Conservation (phyloP, 2,329 filamentous ascomycete species). For the Pseudopithomyces chartarum region DNA sequence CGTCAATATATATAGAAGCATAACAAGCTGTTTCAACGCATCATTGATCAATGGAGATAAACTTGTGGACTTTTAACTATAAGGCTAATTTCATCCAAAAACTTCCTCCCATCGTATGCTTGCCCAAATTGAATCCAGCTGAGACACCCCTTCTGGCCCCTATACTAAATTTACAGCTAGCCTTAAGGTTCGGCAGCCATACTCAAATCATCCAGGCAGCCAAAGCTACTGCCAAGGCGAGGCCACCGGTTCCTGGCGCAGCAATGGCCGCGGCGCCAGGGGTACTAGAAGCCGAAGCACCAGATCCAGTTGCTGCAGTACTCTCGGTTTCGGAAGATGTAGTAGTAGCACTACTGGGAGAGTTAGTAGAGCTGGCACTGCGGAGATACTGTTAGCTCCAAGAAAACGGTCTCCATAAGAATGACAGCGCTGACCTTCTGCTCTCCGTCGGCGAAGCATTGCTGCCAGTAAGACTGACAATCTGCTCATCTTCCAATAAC, state of each 20-base stretch:
- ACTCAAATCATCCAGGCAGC: slow-evolving; percentile 1
- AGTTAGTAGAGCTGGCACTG: not conserved
- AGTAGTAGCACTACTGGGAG: not conserved
- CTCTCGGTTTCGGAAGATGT: not conserved
- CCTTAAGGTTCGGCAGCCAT: too few relatives aligned
- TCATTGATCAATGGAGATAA: too few relatives aligned
- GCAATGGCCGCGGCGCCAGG: not conserved
- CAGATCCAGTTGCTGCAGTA: not conserved
- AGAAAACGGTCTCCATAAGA: not conserved
- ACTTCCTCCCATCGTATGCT: too few relatives aligned
- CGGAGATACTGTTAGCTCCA: not conserved
- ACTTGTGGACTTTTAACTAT: too few relatives aligned
- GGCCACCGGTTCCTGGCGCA: not conserved
- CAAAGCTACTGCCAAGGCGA: slow-evolving; percentile 8
- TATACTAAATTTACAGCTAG: too few relatives aligned
- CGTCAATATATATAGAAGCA: too few relatives aligned
- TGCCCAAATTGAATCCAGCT: too few relatives aligned
- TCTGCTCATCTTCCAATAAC: slow-evolving; percentile 19
- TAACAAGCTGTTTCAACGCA: too few relatives aligned
- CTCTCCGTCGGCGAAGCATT: not conserved
- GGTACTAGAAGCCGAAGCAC: not conserved
- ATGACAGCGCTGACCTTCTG: not conserved
- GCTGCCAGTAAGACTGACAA: slow-evolving; percentile 15
- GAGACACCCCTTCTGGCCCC: too few relatives aligned
- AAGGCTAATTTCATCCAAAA: too few relatives aligned